Percentiles rank a stretch among this genome's conserved stretches.
Conservation (phyloP, 2,329 filamentous ascomycete genomes). For the Cladosporium phlei region DNA sequence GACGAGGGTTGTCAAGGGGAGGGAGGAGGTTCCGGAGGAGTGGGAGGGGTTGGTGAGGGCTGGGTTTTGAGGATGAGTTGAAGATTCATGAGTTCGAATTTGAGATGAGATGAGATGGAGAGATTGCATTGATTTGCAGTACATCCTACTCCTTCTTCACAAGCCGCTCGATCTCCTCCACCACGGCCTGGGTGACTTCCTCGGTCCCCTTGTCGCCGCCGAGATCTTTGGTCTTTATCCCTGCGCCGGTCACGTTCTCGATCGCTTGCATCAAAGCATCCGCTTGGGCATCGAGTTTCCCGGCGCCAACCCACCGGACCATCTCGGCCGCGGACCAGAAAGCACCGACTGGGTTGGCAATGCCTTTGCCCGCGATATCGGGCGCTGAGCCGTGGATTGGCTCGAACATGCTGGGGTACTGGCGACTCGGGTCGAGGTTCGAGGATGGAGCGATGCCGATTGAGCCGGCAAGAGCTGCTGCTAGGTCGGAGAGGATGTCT, state of each 20-base stretch:
- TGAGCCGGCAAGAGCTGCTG: slow-evolving; percentile 63
- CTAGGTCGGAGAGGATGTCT: slow-evolving; percentile 58
- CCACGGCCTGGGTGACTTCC: slow-evolving; percentile 56
- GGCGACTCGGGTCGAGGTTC: slow-evolving; percentile 61
- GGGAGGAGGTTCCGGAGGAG: slow-evolving; percentile 10
- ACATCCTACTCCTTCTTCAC: too few relatives aligned
- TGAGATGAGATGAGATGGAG: background rate
- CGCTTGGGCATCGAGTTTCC: slow-evolving; percentile 48
- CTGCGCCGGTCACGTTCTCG: slow-evolving; percentile 55
- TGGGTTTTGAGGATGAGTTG: too few relatives aligned
- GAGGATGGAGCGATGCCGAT: slow-evolving; percentile 69
- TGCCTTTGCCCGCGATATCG: slow-evolving; percentile 60
- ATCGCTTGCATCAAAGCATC: slow-evolving; percentile 55
- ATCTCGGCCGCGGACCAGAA: slow-evolving; percentile 69
- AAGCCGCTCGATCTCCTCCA: slow-evolving; percentile 47
- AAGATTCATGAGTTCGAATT: background rate
- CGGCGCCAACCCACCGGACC: slow-evolving; percentile 57
- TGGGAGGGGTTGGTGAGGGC: slow-evolving; percentile 14
- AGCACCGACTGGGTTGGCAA: slow-evolving; percentile 60
- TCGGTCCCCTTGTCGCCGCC: slow-evolving; percentile 54
- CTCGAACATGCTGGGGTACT: slow-evolving; percentile 59
- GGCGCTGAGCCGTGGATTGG: slow-evolving; percentile 61
- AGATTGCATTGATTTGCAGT: slow-evolving; percentile 8
- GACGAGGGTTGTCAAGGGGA: slow-evolving; percentile 39
- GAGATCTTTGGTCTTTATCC: slow-evolving; percentile 56